These are phyloP conservation scores for Paecilomyces formosus DNA, from an alignment of 2,329 filamentous ascomycete species.

Conservation along the genomic window DNA sequence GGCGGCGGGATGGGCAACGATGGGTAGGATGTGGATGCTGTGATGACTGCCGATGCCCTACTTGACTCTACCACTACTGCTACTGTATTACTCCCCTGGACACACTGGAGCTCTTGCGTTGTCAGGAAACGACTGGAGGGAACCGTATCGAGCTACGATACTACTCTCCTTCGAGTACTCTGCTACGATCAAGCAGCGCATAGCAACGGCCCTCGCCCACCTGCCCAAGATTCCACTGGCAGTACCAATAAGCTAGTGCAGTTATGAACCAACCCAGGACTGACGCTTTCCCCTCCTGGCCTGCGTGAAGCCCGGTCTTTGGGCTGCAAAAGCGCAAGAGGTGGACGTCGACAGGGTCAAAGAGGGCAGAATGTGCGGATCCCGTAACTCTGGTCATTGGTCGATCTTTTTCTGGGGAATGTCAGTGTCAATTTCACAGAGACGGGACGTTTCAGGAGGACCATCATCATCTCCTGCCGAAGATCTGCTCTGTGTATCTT, in stretches of 20 bases:
- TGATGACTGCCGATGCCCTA: neutral
- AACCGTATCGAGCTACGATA: neutral
- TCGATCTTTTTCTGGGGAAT: neutral
- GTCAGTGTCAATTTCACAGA: neutral
- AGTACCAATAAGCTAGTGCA: neutral
- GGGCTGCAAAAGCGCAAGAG: neutral
- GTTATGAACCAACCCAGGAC: no score
- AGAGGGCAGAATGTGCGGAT: neutral
- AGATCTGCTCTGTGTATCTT: neutral
- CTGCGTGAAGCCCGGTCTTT: neutral
- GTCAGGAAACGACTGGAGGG: neutral
- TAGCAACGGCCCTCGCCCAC: neutral
- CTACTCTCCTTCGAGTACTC: neutral
- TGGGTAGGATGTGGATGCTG: neutral
- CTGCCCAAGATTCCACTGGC: neutral
- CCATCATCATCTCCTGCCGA: neutral
- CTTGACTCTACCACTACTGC: no score
- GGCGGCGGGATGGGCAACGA: neutral
- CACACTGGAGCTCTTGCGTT: neutral
- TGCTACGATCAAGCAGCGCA: neutral
- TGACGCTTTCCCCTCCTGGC: neutral
- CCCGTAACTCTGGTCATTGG: slow-evolving; percentile 2
- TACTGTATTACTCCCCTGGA: neutral
- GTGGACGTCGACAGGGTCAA: neutral
- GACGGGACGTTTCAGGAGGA: neutral